These are phyloP conservation scores for Erodium maritimum DNA, from an alignment of 345 rosid genomes.

Conservation along the genomic window DNA sequence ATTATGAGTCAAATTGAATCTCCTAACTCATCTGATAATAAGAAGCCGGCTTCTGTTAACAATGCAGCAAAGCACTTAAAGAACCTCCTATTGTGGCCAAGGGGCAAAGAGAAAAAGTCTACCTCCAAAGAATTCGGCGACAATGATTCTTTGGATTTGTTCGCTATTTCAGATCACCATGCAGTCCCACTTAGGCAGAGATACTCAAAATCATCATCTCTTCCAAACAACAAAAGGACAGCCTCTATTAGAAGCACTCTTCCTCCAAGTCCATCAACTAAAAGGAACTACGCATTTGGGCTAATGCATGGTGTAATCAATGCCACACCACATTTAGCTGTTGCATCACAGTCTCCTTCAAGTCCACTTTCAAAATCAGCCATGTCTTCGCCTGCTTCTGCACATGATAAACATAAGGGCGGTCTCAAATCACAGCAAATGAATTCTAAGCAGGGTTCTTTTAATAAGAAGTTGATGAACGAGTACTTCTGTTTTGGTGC, in stretches of 20 bases:
- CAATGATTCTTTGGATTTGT: slow-evolving; percentile 12
- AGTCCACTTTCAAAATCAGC: slow-evolving; percentile 32
- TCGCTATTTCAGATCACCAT: slow-evolving; percentile 13
- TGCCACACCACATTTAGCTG: slow-evolving; percentile 29
- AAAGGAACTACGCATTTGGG: slow-evolving; percentile 48
- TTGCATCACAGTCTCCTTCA: slow-evolving; percentile 26
- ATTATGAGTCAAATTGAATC: slow-evolving; percentile 23
- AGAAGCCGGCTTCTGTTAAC: slow-evolving; percentile 29
- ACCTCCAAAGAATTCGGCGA: not conserved
- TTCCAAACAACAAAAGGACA: slow-evolving; percentile 30
- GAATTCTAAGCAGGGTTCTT: slow-evolving; percentile 29
- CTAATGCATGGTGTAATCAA: slow-evolving; percentile 68
- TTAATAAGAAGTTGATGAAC: slow-evolving; percentile 45
- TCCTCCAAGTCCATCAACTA: slow-evolving; percentile 50
- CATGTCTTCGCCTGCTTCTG: slow-evolving; percentile 20
- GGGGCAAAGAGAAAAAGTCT: slow-evolving; percentile 29
- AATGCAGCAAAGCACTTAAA: slow-evolving; percentile 50
- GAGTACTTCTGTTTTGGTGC: slow-evolving; percentile 61
- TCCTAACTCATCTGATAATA: slow-evolving; percentile 24
- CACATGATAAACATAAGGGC: slow-evolving; percentile 9
- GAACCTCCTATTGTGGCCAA: slow-evolving; percentile 58
- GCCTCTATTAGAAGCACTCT: slow-evolving; percentile 36
- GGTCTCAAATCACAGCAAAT: slow-evolving; percentile 1
- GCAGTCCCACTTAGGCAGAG: slow-evolving; percentile 61
- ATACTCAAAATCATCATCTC: slow-evolving; percentile 34